Base-by-base conservation (phyloP, 2,329 filamentous ascomycete species). In the Herpomyces periplanetae region DNA sequence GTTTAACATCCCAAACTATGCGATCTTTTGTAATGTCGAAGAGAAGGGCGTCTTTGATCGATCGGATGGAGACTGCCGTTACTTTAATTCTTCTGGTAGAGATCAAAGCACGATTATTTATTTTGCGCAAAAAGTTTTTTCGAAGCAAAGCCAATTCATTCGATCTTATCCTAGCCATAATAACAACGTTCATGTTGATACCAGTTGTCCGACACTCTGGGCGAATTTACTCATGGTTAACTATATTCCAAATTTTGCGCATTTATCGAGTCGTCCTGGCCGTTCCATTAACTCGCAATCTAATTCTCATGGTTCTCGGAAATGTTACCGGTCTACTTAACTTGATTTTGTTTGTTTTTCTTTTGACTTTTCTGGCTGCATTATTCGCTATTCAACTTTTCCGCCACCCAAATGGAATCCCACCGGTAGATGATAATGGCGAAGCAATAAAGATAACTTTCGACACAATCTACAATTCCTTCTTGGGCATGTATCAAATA, bases 401-500 rank as follows among this genome's bases (percentile, higher is more conserved):
- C 31, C 61, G 80, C 13, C 73, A n/a, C n/a, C n/a, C n/a, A n/a
- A n/a, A 73, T 12, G 61, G 85, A 28, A 52, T 91, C 11, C 61
- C 66, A 1, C 30, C 46, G 13, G 29, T 45, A n/a, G 53, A 68
- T 26, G 37, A 43, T 2, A 34, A 40, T n/a, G 63, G 57, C 2
- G 43, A 62, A 2, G 38, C 49, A 2, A 56, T 65, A 24, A 40
- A 49, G 10, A 53, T 80, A 16, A 64, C 66, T 0, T 96, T 96
- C 35, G 58, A 56, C 33, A 66, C 68, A 15, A 80, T 96, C 13
- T 96, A 63, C 43, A 91, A 91, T 32, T 65, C 71, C 0, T 96
- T 96, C 32, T 45, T 96, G 8, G 80, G 73, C 22, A 91, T 96
- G 71, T 96, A 96, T 34, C 69, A 88, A 38, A 56, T 96, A 12